Percentiles rank a stretch among this genome's conserved stretches.
Evolutionary conservation across 2,329 filamentous ascomycete genomes (phyloP).

Genomic region (Pezicula carpinea): DNA sequence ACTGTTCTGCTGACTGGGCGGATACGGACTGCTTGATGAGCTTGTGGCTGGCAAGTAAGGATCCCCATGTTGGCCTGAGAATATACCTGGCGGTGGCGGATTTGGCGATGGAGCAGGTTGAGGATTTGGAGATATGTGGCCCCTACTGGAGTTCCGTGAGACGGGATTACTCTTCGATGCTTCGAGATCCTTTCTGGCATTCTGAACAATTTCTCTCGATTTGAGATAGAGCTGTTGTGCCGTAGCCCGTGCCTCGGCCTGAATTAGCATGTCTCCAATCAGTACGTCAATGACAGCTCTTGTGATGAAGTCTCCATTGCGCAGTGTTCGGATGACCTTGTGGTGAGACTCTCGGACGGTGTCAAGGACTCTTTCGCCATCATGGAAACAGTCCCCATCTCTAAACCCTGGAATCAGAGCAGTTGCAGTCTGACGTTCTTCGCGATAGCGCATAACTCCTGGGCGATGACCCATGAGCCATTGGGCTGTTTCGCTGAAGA

Average conservation of each 20-base stretch:
- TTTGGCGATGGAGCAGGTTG: neutral
- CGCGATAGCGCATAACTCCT: no score
- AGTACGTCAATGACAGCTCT: no score
- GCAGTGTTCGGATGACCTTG: no score
- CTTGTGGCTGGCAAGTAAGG: neutral
- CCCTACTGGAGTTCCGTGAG: neutral
- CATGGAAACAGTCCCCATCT: no score
- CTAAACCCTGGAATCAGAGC: no score
- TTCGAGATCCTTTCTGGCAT: conserved; percentile 3
- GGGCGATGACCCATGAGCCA: no score
- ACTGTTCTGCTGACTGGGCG: neutral
- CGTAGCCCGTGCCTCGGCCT: conserved; percentile 3
- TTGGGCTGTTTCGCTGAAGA: no score
- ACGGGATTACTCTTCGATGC: neutral
- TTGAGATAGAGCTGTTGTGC: conserved; percentile 2
- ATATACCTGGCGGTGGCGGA: neutral
- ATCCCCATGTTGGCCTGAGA: neutral
- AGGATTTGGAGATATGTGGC: neutral
- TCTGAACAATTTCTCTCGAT: neutral
- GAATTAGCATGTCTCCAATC: neutral
- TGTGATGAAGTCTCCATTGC: no score
- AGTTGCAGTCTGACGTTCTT: no score
- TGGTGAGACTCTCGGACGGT: no score
- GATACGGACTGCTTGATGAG: neutral
- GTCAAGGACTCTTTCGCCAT: no score